Percentiles rank a stretch among this genome's conserved stretches.
Evolutionary conservation across 176 grass and related monocot genomes (phyloP).

Genomic region (Juncus inflexus): DNA sequence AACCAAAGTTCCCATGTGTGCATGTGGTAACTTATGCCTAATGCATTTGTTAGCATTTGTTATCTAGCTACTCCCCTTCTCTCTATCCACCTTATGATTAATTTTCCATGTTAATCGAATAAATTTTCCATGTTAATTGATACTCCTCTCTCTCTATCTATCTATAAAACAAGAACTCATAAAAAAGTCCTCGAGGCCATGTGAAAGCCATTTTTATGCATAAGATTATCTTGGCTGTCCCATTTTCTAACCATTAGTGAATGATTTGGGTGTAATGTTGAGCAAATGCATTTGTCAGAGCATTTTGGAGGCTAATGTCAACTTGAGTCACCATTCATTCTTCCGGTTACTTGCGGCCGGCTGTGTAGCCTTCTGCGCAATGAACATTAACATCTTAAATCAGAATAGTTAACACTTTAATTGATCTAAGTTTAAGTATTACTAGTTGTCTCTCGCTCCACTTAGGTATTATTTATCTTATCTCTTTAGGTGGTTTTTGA

Average conservation of each 20-base stretch:
- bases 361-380: background rate
- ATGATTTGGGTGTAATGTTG: slow-evolving; percentile 23
- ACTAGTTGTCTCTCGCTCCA: no score
- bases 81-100: slow-evolving; percentile 67
- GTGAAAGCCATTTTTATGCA: slow-evolving; percentile 12
- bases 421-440: no score
- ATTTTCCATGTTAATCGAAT: slow-evolving; percentile 45
- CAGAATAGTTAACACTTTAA: no score
- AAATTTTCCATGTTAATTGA: slow-evolving; percentile 20
- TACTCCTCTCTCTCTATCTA: background rate
- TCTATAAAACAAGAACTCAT: no score
- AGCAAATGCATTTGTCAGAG: slow-evolving; percentile 22
- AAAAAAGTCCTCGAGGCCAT: slow-evolving; percentile 16
- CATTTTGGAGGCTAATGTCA: slow-evolving; percentile 19
- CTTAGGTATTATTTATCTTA: no score
- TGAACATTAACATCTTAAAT: background rate
- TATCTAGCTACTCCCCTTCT: slow-evolving; percentile 41
- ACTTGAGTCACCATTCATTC: background rate
- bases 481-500: no score
- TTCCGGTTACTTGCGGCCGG: background rate
- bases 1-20: slow-evolving; percentile 46
- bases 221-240: slow-evolving; percentile 9
- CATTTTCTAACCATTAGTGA: slow-evolving; percentile 30
- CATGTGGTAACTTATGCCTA: slow-evolving; percentile 31
- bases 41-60: background rate